Conservation (phyloP, 2,329 filamentous ascomycete species). For the Aspergillus neotritici region DNA sequence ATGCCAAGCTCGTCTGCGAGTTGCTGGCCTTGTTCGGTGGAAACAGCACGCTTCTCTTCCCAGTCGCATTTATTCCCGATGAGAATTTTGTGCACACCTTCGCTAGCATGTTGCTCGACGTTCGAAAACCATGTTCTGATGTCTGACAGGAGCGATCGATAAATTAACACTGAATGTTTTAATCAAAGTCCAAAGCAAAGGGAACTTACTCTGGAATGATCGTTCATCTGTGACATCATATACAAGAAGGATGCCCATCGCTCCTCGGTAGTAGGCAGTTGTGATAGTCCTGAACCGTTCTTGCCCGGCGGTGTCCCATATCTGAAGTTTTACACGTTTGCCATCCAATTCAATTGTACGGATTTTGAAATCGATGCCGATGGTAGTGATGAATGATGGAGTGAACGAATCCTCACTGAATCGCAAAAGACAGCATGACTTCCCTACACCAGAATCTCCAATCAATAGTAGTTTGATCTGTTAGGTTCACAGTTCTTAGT, state of each 20-base stretch:
- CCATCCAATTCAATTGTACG: slow-evolving; percentile 97
- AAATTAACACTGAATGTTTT: slow-evolving; percentile 7
- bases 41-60: slow-evolving; percentile 96
- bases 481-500: slow-evolving; percentile 17
- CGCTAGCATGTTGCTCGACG: slow-evolving; percentile 94
- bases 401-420: slow-evolving; percentile 98
- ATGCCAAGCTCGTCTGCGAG: slow-evolving; percentile 94
- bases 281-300: slow-evolving; percentile 99
- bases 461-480: slow-evolving; percentile 97
- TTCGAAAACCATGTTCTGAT: slow-evolving; percentile 99
- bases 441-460: slow-evolving; percentile 92
- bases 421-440: slow-evolving; percentile 92
- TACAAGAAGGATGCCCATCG: slow-evolving; percentile 95
- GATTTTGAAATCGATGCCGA: slow-evolving; percentile 99
- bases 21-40: slow-evolving; percentile 85
- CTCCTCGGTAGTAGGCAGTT: slow-evolving; percentile 95
- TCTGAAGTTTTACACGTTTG: slow-evolving; percentile 98
- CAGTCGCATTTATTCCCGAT: slow-evolving; percentile 99
- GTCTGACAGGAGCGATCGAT: slow-evolving; percentile 52
- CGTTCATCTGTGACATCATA: slow-evolving; percentile 98
- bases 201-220: slow-evolving; percentile 82
- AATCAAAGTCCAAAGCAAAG: not conserved
- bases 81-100: slow-evolving; percentile 98
- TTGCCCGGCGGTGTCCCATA: slow-evolving; percentile 98
- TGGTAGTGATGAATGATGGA: slow-evolving; percentile 96